Percentiles rank a stretch among this genome's conserved stretches.
Evolutionary conservation across 2,329 filamentous ascomycete species (phyloP).

Genomic region (Trichoderma simmonsii): DNA sequence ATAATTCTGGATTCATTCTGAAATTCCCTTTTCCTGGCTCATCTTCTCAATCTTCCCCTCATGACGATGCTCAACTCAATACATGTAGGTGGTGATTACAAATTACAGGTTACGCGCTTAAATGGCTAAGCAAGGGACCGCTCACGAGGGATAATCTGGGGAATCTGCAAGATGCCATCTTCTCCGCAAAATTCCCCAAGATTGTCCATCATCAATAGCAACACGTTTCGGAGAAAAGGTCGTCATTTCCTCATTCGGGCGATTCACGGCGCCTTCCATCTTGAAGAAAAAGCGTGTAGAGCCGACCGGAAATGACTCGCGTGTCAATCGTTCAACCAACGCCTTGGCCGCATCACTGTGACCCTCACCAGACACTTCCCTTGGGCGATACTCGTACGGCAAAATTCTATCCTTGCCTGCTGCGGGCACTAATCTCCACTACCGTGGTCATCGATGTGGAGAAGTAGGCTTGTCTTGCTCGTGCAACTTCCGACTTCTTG

Average conservation of each 20-base stretch:
- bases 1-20: not conserved
- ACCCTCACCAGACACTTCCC: not conserved
- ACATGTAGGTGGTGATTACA: not conserved
- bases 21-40: not conserved
- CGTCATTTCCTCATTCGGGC: not conserved
- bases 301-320: slow-evolving; percentile 2
- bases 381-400: not conserved
- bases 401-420: not conserved
- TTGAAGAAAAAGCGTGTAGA: slow-evolving; percentile 24
- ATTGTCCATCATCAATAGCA: not conserved
- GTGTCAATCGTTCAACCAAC: not conserved
- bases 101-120: not conserved
- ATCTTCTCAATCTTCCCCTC: not conserved
- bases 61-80: not conserved
- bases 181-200: slow-evolving; percentile 2
- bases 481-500: slow-evolving; percentile 8
- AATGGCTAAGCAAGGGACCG: not conserved
- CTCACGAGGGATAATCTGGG: not conserved
- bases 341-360: slow-evolving; percentile 6
- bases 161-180: not conserved
- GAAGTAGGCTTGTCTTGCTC: not conserved
- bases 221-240: not conserved
- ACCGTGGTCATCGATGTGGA: slow-evolving; percentile 3
- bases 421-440: slow-evolving; percentile 2
- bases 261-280: not conserved